Percentiles rank a stretch among this genome's conserved stretches.
Conservation (phyloP, 805 yeast genomes). For the Candida maris region DNA sequence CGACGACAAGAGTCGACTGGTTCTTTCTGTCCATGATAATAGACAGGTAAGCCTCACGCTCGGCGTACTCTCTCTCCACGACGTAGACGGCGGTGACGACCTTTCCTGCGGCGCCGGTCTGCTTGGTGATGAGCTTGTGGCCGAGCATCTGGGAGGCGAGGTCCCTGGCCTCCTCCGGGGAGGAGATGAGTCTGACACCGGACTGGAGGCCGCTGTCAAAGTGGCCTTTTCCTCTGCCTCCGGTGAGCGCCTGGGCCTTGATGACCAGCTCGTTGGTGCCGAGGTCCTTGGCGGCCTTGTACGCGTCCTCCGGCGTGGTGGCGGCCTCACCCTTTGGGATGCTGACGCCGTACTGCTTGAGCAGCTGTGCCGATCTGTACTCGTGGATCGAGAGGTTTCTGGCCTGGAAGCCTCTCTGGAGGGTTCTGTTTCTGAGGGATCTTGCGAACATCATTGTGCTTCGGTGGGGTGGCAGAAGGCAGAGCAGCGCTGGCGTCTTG, state of each 20-base stretch:
- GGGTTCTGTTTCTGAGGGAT: slow-evolving; percentile 4
- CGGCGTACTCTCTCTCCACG: slow-evolving; percentile 90
- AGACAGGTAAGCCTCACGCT: slow-evolving; percentile 93
- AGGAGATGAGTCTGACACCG: slow-evolving; percentile 86
- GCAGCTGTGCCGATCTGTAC: slow-evolving; percentile 87
- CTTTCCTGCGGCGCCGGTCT: slow-evolving; percentile 96
- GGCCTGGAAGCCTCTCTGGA: slow-evolving; percentile 21
- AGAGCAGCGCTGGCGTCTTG: too few species aligned
- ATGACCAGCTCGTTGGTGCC: slow-evolving; percentile 81
- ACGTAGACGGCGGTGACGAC: slow-evolving; percentile 94
- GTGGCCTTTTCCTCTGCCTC: slow-evolving; percentile 99
- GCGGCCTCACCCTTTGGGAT: slow-evolving; percentile 93
- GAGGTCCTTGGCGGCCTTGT: slow-evolving; percentile 70
- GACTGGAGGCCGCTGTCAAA: slow-evolving; percentile 94
- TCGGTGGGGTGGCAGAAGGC: too few species aligned
- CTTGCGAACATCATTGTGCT: neutral
- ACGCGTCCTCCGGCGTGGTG: slow-evolving; percentile 85
- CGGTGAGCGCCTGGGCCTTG: slow-evolving; percentile 98
- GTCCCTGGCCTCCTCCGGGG: slow-evolving; percentile 83
- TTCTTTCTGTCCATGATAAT: slow-evolving; percentile 91
- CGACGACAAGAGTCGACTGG: slow-evolving; percentile 89
- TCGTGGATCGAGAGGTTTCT: slow-evolving; percentile 92
- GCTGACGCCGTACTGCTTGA: slow-evolving; percentile 78
- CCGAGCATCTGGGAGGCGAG: slow-evolving; percentile 85
- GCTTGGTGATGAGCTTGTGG: slow-evolving; percentile 94